Conservation (phyloP, 2,329 filamentous ascomycete species). For the Fusarium sp. region DNA sequence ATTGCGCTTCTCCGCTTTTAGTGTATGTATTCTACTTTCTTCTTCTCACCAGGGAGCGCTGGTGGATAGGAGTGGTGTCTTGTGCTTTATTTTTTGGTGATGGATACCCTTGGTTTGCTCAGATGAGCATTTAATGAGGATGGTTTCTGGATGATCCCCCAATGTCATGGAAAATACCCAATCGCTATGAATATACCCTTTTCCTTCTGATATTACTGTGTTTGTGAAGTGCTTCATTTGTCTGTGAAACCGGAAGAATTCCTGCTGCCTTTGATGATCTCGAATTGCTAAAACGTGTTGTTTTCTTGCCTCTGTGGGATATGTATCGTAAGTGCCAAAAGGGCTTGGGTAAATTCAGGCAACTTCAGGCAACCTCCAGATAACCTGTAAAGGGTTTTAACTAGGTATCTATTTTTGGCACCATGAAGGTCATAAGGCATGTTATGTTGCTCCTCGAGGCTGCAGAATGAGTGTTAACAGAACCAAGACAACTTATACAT, state of each 20-base stretch:
- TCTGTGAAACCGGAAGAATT: background rate
- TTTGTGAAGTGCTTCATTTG: background rate
- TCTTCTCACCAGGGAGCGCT: background rate
- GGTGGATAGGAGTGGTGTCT: background rate
- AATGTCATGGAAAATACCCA: conserved; percentile 29
- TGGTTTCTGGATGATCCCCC: conserved; percentile 2
- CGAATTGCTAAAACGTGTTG: background rate
- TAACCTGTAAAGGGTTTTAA: background rate
- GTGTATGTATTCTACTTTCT: conserved; percentile 31
- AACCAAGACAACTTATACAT: background rate
- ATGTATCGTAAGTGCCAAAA: background rate
- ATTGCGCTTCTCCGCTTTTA: background rate
- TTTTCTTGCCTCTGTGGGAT: background rate
- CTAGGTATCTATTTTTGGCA: too few relatives aligned
- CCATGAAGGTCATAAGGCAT: too few relatives aligned
- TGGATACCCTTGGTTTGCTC: conserved; percentile 32
- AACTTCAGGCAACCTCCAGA: background rate
- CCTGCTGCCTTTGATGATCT: background rate
- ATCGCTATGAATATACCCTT: conserved; percentile 29
- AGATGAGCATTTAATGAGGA: conserved; percentile 24
- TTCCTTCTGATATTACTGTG: background rate
- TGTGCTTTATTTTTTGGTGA: background rate
- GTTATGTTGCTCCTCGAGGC: background rate
- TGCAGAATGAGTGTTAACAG: background rate
- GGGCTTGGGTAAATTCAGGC: background rate